Conservation (phyloP, 2,329 filamentous ascomycete genomes). For the Xylariaceae sp. region DNA sequence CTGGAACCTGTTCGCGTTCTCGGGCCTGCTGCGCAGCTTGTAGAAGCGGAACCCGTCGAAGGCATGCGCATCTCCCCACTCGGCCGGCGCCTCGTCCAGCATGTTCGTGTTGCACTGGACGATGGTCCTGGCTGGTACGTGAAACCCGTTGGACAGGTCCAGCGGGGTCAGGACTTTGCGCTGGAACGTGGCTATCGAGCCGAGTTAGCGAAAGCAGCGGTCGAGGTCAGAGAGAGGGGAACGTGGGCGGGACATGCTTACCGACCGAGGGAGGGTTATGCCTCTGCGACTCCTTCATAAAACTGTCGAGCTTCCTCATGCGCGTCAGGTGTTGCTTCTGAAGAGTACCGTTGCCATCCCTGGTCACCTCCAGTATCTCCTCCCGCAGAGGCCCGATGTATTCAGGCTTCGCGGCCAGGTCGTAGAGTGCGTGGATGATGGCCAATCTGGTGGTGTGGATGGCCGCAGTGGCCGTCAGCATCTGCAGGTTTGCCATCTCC, state of each 20-base stretch:
- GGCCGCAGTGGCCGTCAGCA: conserved; percentile 31
- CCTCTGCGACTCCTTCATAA: conserved; percentile 35
- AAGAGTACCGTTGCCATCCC: conserved; percentile 20
- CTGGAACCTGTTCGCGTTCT: conserved; percentile 26
- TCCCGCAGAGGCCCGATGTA: conserved; percentile 38
- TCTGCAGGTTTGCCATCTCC: conserved; percentile 27
- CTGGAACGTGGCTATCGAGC: conserved; percentile 22
- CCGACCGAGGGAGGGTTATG: conserved; percentile 27
- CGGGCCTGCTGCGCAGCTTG: conserved; percentile 21
- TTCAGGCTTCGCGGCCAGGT: conserved; percentile 38
- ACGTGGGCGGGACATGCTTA: conserved; percentile 12
- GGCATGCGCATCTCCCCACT: conserved; percentile 23
- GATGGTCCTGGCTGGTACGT: conserved; percentile 26
- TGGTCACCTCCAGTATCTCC: conserved; percentile 32
- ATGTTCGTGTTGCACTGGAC: conserved; percentile 27
- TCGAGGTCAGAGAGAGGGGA: not conserved
- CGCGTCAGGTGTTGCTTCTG: conserved; percentile 28
- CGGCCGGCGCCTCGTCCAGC: conserved; percentile 22
- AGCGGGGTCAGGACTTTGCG: conserved; percentile 27
- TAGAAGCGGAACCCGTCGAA: conserved; percentile 29
- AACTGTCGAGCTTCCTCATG: conserved; percentile 33
- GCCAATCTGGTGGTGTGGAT: conserved; percentile 33
- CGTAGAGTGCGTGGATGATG: conserved; percentile 35
- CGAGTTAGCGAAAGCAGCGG: too few relatives aligned
- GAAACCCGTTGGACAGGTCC: conserved; percentile 31